Evolutionary conservation across 495 filamentous ascomycete genomes (phyloP), one percentile per base, ranked within the genome.

Genomic region (Daldinia grandis): DNA sequence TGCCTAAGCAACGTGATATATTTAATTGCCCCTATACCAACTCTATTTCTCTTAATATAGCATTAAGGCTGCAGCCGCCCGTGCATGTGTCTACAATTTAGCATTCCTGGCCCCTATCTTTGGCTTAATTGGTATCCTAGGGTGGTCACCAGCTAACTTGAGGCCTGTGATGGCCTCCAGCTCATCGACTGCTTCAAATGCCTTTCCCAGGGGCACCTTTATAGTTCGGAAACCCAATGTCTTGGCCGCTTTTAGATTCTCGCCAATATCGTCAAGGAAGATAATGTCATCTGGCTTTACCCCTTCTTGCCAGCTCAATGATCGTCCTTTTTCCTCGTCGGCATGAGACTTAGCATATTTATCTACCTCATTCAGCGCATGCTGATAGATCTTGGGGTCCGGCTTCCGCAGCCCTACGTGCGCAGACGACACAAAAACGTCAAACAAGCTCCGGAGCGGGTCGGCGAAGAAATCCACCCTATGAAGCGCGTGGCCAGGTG

Each of bases 231-330:
- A 90, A 27, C 95, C 95, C 10, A 88, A 77, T 58, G 80, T 83
- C 81, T 85, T 93, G 10, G 90, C 95, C 10, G 85, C 87, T 81
- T 93, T 95, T 71, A 98, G 78, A 77, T 99, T 99, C 82, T 92
- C 88, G 0, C 95, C 95, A 75, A 99, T 98, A 79, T 99, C 95
- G 83, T 99, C 95, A 55, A 98, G 78, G 78, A 99, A 98, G 17
- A 97, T 82, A 51, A 97, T 81, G 58, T 98, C 92, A 9, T 82
- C 84, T 0, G 91, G 80, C 66, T 79, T 79, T 0, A 94, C 79
- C 0, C 85, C 87, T 1, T 84, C 73, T 5, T 72, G 76, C 78
- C 86, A 81, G 12, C 85, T 86, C 65, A 77, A 83, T 58, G 79
- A 79, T 64, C 42, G 71, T 6, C 76, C 79, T 59, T 73, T 78